Percentiles rank a stretch among this genome's conserved stretches.
These are phyloP conservation scores for Aureobasidium sp. DNA, from an alignment of 2,329 filamentous ascomycete genomes.

Conservation along the genomic window DNA sequence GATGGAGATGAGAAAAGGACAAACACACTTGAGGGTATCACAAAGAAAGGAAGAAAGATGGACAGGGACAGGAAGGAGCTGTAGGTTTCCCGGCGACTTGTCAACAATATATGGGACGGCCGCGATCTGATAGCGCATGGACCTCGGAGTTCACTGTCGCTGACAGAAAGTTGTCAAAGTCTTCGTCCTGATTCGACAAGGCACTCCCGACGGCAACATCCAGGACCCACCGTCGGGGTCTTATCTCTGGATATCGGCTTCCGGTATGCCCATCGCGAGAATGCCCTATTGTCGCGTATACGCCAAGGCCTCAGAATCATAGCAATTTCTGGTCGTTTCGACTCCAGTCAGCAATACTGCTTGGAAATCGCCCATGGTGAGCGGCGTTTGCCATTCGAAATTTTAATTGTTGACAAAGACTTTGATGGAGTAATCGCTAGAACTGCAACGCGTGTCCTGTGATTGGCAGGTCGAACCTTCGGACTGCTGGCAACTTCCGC, in stretches of 20 bases:
- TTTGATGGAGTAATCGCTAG: not conserved
- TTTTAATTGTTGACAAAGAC: not conserved
- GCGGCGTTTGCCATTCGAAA: conserved; percentile 1
- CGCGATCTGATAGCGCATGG: conserved; percentile 8
- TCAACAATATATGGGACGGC: conserved; percentile 6
- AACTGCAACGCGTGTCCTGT: conserved; percentile 1
- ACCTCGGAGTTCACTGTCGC: not conserved
- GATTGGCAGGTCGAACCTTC: conserved; percentile 1
- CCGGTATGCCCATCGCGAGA: not conserved
- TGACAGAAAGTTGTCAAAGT: conserved; percentile 11
- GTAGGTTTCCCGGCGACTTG: not conserved
- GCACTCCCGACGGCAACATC: conserved; percentile 4
- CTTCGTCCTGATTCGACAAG: conserved; percentile 11
- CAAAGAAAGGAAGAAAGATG: conserved; percentile 10
- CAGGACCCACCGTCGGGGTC: conserved; percentile 9
- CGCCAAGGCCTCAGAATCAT: not conserved
- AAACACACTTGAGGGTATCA: conserved; percentile 8
- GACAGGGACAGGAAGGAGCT: not conserved
- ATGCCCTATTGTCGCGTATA: not conserved
- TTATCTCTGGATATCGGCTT: conserved; percentile 8
- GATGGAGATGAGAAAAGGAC: not conserved
- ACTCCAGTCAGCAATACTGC: no score
- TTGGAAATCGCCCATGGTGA: not conserved
- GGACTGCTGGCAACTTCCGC: conserved; percentile 2
- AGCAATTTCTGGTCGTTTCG: not conserved